Percentiles rank a stretch among this genome's conserved stretches.
Conservation (phyloP, 2,329 filamentous ascomycete genomes). For the Claviceps capensis region DNA sequence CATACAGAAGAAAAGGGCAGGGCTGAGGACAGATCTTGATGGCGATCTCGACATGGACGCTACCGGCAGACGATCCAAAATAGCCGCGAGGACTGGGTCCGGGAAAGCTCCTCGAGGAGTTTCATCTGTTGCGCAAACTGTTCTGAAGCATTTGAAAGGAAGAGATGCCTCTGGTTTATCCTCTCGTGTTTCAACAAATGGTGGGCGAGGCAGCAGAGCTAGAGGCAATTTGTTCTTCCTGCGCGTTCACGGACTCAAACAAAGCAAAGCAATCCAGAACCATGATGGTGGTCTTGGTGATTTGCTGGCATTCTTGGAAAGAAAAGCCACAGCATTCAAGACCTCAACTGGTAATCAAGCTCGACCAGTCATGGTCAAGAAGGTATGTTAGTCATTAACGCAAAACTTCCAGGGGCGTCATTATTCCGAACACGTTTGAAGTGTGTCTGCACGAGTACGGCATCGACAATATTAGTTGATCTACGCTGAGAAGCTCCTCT, state of each 20-base stretch:
- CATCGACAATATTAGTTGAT: not conserved
- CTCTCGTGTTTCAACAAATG: conserved; percentile 20
- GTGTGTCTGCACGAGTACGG: not conserved
- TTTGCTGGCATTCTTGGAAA: conserved; percentile 55
- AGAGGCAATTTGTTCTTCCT: conserved; percentile 21
- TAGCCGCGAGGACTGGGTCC: conserved; percentile 14
- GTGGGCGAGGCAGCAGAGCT: conserved; percentile 16
- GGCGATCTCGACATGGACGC: conserved; percentile 47
- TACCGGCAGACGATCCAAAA: conserved; percentile 21
- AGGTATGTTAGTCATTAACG: conserved; percentile 50
- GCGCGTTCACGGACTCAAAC: conserved; percentile 47
- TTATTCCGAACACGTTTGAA: conserved; percentile 3
- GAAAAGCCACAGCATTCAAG: conserved; percentile 47
- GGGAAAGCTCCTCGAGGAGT: conserved; percentile 14
- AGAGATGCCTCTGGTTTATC: conserved; percentile 20
- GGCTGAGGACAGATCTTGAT: conserved; percentile 35
- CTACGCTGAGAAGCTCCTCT: not conserved
- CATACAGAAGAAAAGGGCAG: conserved; percentile 34
- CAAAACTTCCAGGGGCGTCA: conserved; percentile 6
- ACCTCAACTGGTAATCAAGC: conserved; percentile 27
- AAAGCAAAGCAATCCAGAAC: conserved; percentile 55
- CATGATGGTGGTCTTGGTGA: conserved; percentile 51
- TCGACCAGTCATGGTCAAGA: conserved; percentile 52
- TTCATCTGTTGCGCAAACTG: conserved; percentile 27
- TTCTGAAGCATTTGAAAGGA: conserved; percentile 27